These are phyloP conservation scores for Arxiozyma slooffiae DNA, from an alignment of 1,139 yeast species.

Conservation along the genomic window DNA sequence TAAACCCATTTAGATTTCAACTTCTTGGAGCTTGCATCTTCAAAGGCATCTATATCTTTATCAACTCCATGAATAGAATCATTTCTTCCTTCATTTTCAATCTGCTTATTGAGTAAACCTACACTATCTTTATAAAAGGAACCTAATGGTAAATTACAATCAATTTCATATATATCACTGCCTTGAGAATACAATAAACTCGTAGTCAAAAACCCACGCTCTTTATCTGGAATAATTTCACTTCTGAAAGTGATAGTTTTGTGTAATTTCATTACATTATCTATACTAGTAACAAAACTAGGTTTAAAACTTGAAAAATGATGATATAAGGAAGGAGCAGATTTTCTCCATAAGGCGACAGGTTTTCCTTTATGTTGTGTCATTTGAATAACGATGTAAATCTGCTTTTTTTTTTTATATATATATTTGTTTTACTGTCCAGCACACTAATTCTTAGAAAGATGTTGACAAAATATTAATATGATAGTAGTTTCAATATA, in stretches of 20 bases:
- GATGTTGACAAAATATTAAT: too few relatives aligned
- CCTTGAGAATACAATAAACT: conserved; percentile 27
- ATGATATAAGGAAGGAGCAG: conserved; percentile 69
- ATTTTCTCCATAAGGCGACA: conserved; percentile 72
- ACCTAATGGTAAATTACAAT: conserved; percentile 24
- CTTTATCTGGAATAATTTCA: conserved; percentile 22
- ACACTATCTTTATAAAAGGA: conserved; percentile 12
- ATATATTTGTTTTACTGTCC: neutral
- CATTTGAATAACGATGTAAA: neutral
- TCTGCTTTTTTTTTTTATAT: neutral
- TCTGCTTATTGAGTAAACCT: neutral
- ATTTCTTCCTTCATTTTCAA: conserved; percentile 9
- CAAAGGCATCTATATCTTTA: conserved; percentile 19
- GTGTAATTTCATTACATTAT: conserved; percentile 13
- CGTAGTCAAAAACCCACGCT: conserved; percentile 20
- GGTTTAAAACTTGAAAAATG: conserved; percentile 52
- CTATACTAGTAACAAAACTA: conserved; percentile 34
- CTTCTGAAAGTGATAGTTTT: conserved; percentile 24
- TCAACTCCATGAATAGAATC: conserved; percentile 7
- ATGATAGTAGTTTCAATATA: too few relatives aligned
- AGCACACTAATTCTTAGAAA: too few relatives aligned
- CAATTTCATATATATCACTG: conserved; percentile 26
- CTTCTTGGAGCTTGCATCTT: conserved; percentile 12
- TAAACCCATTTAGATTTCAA: conserved; percentile 24
- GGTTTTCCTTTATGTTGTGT: neutral